These are phyloP conservation scores for Hirschfeldia incana DNA, from an alignment of 345 rosid species.

Conservation along the genomic window DNA sequence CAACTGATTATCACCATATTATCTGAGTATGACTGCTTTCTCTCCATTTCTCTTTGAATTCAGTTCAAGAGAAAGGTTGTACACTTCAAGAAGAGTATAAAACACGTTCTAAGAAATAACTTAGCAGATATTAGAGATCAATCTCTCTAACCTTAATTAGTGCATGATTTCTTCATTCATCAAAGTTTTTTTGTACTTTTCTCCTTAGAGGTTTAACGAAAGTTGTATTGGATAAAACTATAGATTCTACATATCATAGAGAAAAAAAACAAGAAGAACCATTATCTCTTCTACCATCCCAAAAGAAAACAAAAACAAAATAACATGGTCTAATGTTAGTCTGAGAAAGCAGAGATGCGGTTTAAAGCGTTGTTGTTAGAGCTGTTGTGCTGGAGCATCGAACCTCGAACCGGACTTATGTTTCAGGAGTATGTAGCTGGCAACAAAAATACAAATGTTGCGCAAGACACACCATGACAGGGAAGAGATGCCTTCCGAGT, in stretches of 20 bases:
- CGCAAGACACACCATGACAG: no score
- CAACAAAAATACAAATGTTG: no score
- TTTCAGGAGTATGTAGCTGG: no score
- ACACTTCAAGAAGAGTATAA: constrained; percentile 16
- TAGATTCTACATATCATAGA: constrained; percentile 19
- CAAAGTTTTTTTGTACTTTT: neutral
- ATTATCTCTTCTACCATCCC: constrained; percentile 24
- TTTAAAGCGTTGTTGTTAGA: no score
- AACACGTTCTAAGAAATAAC: neutral
- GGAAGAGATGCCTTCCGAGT: no score
- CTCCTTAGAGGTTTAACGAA: neutral
- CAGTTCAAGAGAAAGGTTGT: constrained; percentile 49
- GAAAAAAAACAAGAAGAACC: constrained; percentile 27
- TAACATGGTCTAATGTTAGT: no score
- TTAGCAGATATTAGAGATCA: constrained; percentile 2
- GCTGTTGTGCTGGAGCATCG: no score
- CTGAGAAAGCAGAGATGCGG: no score
- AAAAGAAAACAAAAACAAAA: constrained; percentile 8
- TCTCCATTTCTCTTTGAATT: constrained; percentile 6
- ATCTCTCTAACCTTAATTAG: neutral
- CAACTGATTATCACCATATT: neutral
- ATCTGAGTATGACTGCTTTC: neutral
- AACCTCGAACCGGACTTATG: no score
- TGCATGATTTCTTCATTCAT: constrained; percentile 8
- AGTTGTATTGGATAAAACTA: constrained; percentile 27